Evolutionary conservation across 768 basidiomycete genomes (phyloP), one percentile per base, ranked within the genome.

Genomic region (Mycena galericulata): DNA sequence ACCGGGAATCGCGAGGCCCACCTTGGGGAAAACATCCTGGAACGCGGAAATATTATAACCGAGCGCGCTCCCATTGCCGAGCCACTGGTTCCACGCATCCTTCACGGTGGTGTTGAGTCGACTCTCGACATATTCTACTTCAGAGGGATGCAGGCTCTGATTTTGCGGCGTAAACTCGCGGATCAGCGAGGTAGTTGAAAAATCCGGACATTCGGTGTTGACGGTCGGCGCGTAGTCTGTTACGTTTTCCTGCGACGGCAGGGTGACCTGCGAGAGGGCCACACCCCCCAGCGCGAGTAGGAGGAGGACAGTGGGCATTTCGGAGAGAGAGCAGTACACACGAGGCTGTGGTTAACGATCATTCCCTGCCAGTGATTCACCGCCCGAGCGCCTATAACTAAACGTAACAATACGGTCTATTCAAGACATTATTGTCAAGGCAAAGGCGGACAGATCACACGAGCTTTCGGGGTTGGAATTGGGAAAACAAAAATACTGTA

Each of bases 1-100:
- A 3, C 93, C 93, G 26, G 90, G 89, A 12, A 92, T 79, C 1
- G 92, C 92, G 55, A 92, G 80, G 2, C 86, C 91, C 27, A 92
- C 78, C 58, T 81, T 84, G 11, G 89, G 87, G 62, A 86, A 83
- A 27, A 78, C 75, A 3, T 71, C 77, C 43, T 76, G 72, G 74
- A 89, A 86, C 0, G 70, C 64, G 17, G 81, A 72, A n/a, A 89
- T 64, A 63, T 83, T 78, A 75, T 91, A 91, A 2, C 89, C 86
- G 14, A 90, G 78, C 46, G 74, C 67, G 2, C 85, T 85, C 10
- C 83, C 85, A 69, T 91, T 79, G 1, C 86, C 87, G 47, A 92
- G 66, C 90, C 91, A 92, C 34, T 82, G 79, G 8, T 75, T 77
- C 90, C 90, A 92, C 10, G 87, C 87, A 27, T 73, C 71, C 0